These are phyloP conservation scores for Pseudonitzschia multistriata DNA, from an alignment of 108 stramenopile species.

Conservation along the genomic window DNA sequence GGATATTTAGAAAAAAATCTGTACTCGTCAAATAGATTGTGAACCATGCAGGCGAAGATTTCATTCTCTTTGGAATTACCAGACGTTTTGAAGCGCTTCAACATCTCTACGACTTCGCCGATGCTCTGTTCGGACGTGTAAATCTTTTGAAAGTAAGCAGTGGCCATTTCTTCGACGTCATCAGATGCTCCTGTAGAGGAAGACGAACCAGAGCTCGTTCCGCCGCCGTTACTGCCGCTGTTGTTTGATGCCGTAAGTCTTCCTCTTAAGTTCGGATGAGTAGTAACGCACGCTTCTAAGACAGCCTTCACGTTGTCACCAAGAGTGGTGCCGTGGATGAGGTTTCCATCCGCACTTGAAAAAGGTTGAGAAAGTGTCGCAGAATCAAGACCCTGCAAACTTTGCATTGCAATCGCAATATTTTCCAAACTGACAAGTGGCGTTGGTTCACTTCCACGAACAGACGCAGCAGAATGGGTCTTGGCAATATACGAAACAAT, in stretches of 20 bases:
- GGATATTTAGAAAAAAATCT: constrained; percentile 98
- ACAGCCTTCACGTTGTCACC: constrained; percentile 72
- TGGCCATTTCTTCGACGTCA: constrained; percentile 96
- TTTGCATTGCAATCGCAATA: constrained; percentile 53
- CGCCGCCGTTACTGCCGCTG: constrained; percentile 9
- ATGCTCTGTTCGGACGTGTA: constrained; percentile 94
- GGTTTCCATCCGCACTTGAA: constrained; percentile 32
- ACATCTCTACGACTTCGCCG: constrained; percentile 93
- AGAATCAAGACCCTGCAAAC: constrained; percentile 52
- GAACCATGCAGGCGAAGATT: constrained; percentile 98
- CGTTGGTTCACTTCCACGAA: constrained; percentile 34
- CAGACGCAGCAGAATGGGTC: constrained; percentile 50
- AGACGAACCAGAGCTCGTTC: constrained; percentile 26
- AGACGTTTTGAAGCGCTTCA: constrained; percentile 94
- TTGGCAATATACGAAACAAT: constrained; percentile 72
- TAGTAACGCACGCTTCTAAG: constrained; percentile 54
- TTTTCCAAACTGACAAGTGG: constrained; percentile 82
- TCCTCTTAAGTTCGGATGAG: constrained; percentile 52
- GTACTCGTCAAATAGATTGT: constrained; percentile 98
- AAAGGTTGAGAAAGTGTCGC: constrained; percentile 51
- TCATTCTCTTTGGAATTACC: constrained; percentile 91
- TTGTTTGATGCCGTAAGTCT: constrained; percentile 24
- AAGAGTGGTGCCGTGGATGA: constrained; percentile 37
- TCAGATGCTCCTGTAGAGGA: constrained; percentile 46
- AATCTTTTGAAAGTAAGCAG: constrained; percentile 96